Base-by-base conservation (phyloP, 306 rosid species). In the Calophaca sinica region DNA sequence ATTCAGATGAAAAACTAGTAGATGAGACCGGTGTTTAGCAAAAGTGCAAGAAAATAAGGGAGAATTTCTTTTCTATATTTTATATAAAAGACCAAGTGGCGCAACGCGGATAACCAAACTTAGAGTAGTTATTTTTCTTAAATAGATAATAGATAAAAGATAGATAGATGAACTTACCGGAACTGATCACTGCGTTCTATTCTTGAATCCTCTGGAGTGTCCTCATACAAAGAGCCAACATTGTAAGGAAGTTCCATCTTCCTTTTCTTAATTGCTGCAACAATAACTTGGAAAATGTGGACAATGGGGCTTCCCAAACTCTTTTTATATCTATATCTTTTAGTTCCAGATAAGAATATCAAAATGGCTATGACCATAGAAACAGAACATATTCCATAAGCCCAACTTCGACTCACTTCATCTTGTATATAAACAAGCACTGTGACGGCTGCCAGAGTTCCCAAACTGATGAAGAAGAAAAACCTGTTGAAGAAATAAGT, bases 341-440 rank as follows among this genome's bases (percentile, higher is more conserved):
- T 88, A 41, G 87, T 86, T 70, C 98, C 98, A 9, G 60, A 65
- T 12, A 91, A 28, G 80, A 91, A 86, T 5, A 89, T 36, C 49
- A 79, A 7, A 55, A 91, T 87, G 69, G 93, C 87, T 53, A 85
- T 74, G 53, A 79, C 32, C 93, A 89, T 87, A 4, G 89, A 77
- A 74, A 87, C 82, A 49, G 90, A 87, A 74, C 98, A 94, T 39
- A 89, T 78, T 67, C 96, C 98, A 59, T 91, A 94, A 1, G 90
- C 98, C 91, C 84, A 88, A 58, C 89, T 91, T 35, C 98, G 79
- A 44, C 90, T 88, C 77, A 94, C 89, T 86, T 94, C 86, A 20
- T 91, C 98, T 78, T 94, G 97, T 15, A 94, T 52, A 62, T 94
- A 94, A 11, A 91, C 97, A 62, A 94, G 98, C 8, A 94, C 85